A percentile compares a stretch with the other conserved stretches of the same genome.
phyloP scores from a whole-genome alignment of 2,329 filamentous ascomycete species.

The Chaetomium sp. region DNA sequence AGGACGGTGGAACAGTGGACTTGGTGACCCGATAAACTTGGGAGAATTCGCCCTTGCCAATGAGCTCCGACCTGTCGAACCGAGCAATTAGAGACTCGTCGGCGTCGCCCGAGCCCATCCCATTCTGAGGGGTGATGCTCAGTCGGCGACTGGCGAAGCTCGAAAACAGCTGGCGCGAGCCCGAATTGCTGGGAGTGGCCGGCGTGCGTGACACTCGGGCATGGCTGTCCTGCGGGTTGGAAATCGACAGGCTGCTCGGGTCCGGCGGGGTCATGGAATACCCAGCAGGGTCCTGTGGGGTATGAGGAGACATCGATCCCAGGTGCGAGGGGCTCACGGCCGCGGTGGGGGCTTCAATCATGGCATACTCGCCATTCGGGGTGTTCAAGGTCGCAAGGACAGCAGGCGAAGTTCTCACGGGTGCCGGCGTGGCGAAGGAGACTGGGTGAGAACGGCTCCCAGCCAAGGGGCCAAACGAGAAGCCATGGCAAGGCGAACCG shows the following conservation, averaged over 20 bases:
- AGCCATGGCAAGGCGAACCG: slow-evolving; percentile 14
- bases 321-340: slow-evolving; percentile 56
- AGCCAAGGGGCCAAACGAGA: slow-evolving; percentile 13
- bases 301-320: slow-evolving; percentile 57
- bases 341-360: slow-evolving; percentile 42
- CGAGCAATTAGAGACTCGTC: slow-evolving; percentile 67
- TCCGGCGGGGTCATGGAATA: slow-evolving; percentile 70
- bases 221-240: slow-evolving; percentile 44
- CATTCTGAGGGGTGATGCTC: slow-evolving; percentile 64
- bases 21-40: slow-evolving; percentile 73
- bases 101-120: slow-evolving; percentile 62
- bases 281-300: slow-evolving; percentile 64
- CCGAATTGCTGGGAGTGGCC: slow-evolving; percentile 68
- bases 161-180: slow-evolving; percentile 47
- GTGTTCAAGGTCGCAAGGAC: slow-evolving; percentile 26
- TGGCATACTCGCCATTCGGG: slow-evolving; percentile 41
- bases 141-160: slow-evolving; percentile 46
- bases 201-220: slow-evolving; percentile 45
- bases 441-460: slow-evolving; percentile 16
- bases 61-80: slow-evolving; percentile 73
- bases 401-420: slow-evolving; percentile 24
- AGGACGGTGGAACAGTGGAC: slow-evolving; percentile 22
- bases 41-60: slow-evolving; percentile 89
- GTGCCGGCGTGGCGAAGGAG: slow-evolving; percentile 31
- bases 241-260: slow-evolving; percentile 77